Evolutionary conservation across 148 eudicot species (phyloP).

Genomic region (Arctostaphylos glauca): DNA sequence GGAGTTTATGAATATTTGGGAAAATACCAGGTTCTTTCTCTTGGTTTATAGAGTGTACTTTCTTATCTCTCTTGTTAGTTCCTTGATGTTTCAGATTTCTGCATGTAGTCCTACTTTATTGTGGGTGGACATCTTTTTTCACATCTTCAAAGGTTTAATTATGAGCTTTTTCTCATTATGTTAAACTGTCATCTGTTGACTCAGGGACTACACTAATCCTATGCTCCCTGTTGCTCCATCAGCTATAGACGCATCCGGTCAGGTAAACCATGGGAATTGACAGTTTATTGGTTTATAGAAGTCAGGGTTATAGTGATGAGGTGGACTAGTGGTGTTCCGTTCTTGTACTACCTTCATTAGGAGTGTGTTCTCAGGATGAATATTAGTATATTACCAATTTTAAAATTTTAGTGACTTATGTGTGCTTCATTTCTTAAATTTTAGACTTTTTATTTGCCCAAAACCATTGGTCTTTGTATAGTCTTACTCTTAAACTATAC

Average conservation of each 20-base stretch:
- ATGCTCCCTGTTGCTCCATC: conserved; percentile 91
- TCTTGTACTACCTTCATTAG: not conserved
- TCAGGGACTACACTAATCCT: conserved; percentile 96
- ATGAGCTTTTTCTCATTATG: not conserved
- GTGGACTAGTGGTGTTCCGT: not conserved
- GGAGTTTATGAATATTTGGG: not conserved
- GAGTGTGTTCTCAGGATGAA: conserved; percentile 9
- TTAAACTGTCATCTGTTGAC: conserved; percentile 19
- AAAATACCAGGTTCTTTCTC: not conserved
- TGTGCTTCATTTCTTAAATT: not conserved
- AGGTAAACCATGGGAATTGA: conserved; percentile 45
- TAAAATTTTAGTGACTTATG: not conserved
- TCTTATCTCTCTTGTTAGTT: not conserved
- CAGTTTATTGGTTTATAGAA: not conserved
- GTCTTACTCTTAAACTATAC: not conserved
- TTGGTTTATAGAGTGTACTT: not conserved
- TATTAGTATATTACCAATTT: not conserved
- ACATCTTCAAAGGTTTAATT: not conserved
- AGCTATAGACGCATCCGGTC: conserved; percentile 88
- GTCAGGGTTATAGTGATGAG: not conserved
- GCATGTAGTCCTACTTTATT: not conserved
- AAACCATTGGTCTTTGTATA: not conserved
- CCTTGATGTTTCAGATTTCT: not conserved
- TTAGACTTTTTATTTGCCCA: not conserved
- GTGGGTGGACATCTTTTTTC: not conserved